Base-by-base conservation (phyloP, 1,284 basidiomycete species). In the Ustilago esculenta region DNA sequence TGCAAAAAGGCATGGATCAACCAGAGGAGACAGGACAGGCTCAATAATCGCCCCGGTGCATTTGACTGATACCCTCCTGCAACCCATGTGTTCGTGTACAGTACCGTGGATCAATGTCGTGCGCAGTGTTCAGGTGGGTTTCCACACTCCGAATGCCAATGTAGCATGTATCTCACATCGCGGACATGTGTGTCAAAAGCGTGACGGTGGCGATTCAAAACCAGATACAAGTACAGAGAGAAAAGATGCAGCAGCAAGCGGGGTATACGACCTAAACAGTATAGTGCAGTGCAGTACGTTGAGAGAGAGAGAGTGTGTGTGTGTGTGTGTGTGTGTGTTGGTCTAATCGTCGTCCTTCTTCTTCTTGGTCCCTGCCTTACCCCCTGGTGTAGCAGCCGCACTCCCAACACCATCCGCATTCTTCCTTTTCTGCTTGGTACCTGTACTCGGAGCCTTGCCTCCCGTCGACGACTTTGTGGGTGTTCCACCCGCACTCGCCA, bases 1-100 rank as follows among this genome's bases (percentile, higher is more conserved):
- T 79, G 76, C 49, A 79, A 79, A 40, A 75, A 75, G 51, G 45
- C 59, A 1, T 79, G 76, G 76, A 63, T 76, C 32, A 42, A 48
- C 7, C 75, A 77, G 40, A 48, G 76, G 17, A 49, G 75, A 24
- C 41, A 61, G 17, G 75, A 77, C 35, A 21, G 75, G 27, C 24
- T 66, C n/a, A 70, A 65, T 17, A 68, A 68, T 25, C 37, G 73
- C 4, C 65, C 59, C 1, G 73, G 71, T 15, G 73, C 70, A 6
- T 75, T 74, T 23, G 72, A 74, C 30, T 73, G 41, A 55, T 15
- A n/a, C n/a, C n/a, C n/a, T n/a, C n/a, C n/a, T n/a, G n/a, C n/a
- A n/a, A n/a, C n/a, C n/a, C n/a, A n/a, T n/a, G n/a, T n/a, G n/a
- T n/a, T n/a, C n/a, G n/a, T n/a, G n/a, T n/a, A n/a, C n/a, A n/a